Evolutionary conservation across 148 eudicot species (phyloP).

Genomic region (Cornus controversa): DNA sequence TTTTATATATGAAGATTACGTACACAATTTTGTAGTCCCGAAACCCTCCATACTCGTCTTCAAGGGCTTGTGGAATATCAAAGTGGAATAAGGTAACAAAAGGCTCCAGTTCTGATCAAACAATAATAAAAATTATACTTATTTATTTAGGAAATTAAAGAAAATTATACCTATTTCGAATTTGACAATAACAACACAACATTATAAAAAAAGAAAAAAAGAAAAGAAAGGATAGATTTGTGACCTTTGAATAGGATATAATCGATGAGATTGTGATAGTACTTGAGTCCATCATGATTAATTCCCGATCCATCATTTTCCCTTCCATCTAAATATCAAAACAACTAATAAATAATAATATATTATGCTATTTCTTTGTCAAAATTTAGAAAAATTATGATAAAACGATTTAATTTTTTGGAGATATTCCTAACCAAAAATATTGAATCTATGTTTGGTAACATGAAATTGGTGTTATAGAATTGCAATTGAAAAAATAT

Average conservation of each 20-base stretch:
- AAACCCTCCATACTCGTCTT: neutral
- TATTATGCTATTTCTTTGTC: no score
- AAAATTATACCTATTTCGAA: no score
- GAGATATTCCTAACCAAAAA: no score
- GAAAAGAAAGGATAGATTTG: neutral
- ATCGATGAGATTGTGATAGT: neutral
- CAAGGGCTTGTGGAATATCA: neutral
- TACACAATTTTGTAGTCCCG: neutral
- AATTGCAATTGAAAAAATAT: no score
- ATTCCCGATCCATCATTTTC: neutral
- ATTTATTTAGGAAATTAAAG: no score
- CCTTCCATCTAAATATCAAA: neutral
- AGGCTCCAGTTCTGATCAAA: neutral
- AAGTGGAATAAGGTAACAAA: neutral
- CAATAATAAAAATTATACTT: neutral
- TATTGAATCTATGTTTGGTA: no score
- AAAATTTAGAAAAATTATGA: no score
- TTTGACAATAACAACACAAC: neutral
- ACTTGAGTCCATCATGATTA: neutral
- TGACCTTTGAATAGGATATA: neutral
- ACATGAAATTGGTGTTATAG: no score
- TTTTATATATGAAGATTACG: no score
- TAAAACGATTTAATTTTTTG: no score
- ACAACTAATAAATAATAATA: no score
- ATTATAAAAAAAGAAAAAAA: no score